Evolutionary conservation across 1,139 yeast genomes (phyloP).

Genomic region (Yamadazyma mexicana): DNA sequence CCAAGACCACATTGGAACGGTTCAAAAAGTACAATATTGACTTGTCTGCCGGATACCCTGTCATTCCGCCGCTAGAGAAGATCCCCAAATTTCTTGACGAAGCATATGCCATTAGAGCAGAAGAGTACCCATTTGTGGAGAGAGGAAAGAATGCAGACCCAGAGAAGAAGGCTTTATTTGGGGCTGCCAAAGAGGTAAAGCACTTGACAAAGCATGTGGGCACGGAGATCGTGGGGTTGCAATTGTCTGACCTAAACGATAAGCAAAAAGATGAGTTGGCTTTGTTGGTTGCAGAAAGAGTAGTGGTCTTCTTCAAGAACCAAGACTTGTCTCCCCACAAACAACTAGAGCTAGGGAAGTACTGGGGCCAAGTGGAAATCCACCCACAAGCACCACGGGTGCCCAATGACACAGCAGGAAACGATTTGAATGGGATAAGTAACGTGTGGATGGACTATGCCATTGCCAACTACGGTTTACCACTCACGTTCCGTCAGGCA

Average conservation of each 20-base stretch:
- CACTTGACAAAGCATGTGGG: constrained; percentile 51
- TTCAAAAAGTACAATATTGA: constrained; percentile 31
- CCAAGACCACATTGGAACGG: constrained; percentile 21
- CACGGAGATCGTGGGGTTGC: constrained; percentile 56
- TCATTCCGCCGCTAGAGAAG: constrained; percentile 22
- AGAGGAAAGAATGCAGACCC: constrained; percentile 53
- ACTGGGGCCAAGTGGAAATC: constrained; percentile 45
- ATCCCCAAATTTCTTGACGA: constrained; percentile 55
- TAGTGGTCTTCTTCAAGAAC: constrained; percentile 43
- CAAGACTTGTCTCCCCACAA: constrained; percentile 45
- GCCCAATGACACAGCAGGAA: constrained; percentile 24
- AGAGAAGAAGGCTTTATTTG: constrained; percentile 51
- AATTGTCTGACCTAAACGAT: constrained; percentile 47
- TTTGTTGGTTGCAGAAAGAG: constrained; percentile 42
- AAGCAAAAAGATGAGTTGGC: constrained; percentile 55
- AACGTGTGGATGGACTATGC: constrained; percentile 54
- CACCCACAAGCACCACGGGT: constrained; percentile 41
- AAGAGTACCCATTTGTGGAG: constrained; percentile 42
- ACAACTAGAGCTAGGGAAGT: constrained; percentile 45
- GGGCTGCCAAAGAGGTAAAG: constrained; percentile 51
- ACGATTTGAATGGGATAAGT: constrained; percentile 38
- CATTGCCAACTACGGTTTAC: constrained; percentile 22
- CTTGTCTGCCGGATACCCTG: constrained; percentile 34
- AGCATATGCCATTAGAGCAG: constrained; percentile 43
- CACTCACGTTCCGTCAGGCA: constrained; percentile 29